phyloP scores from a whole-genome alignment of 108 stramenopile genomes.

The Nitzschia putrida region DNA sequence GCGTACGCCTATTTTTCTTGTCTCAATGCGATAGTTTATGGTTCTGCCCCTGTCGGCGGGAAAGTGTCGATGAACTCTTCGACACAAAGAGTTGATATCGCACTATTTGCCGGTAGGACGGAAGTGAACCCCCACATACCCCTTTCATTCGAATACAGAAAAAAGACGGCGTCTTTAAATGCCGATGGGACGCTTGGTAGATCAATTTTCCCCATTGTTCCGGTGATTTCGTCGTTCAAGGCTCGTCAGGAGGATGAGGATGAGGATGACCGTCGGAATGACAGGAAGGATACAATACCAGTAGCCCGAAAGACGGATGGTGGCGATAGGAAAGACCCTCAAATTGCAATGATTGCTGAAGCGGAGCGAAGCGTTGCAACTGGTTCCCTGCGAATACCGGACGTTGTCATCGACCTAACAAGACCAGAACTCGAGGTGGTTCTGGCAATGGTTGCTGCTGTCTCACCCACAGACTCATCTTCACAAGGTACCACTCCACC shows the following conservation, averaged over 20 bases:
- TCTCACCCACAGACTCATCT: background rate
- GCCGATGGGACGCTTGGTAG: slow-evolving; percentile 10
- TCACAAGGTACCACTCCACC: background rate
- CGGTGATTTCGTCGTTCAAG: slow-evolving; percentile 73
- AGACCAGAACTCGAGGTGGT: slow-evolving; percentile 43
- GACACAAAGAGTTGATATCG: slow-evolving; percentile 31
- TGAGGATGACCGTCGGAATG: slow-evolving; percentile 17
- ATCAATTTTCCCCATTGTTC: slow-evolving; percentile 61
- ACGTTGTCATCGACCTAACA: slow-evolving; percentile 58
- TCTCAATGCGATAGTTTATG: slow-evolving; percentile 23
- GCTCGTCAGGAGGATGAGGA: slow-evolving; percentile 76
- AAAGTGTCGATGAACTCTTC: slow-evolving; percentile 4
- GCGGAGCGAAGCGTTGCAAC: slow-evolving; percentile 49
- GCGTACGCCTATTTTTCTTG: slow-evolving; percentile 11
- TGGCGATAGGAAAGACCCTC: slow-evolving; percentile 56
- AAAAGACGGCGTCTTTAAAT: slow-evolving; percentile 1
- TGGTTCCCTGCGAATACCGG: slow-evolving; percentile 51
- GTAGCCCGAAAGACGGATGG: slow-evolving; percentile 8
- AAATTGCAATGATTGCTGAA: slow-evolving; percentile 58
- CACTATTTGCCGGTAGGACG: slow-evolving; percentile 23
- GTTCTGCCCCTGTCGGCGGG: slow-evolving; percentile 16
- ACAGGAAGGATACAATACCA: slow-evolving; percentile 32
- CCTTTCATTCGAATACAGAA: slow-evolving; percentile 19
- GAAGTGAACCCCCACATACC: slow-evolving; percentile 43
- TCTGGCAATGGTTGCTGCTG: slow-evolving; percentile 21